phyloP scores from a whole-genome alignment of 257 asterid species.

The Perilla frutescens region DNA sequence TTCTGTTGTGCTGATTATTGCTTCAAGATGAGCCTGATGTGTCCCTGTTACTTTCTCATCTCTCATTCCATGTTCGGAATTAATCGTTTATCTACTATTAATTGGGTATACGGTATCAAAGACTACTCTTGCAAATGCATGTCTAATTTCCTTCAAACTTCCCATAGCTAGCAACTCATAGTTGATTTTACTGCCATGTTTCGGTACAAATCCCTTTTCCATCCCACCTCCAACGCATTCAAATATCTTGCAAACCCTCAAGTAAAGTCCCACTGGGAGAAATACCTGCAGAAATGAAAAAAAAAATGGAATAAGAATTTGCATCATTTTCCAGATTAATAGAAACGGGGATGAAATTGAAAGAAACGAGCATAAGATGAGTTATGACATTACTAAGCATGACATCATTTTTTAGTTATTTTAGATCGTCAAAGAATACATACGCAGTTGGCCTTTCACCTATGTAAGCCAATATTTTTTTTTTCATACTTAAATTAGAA shows the following conservation, averaged over 20 bases:
- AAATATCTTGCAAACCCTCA: constrained; percentile 68
- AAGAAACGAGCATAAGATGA: constrained; percentile 10
- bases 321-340: constrained; percentile 2
- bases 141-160: constrained; percentile 76
- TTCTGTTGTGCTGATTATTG: not conserved
- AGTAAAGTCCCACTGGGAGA: constrained; percentile 56
- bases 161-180: constrained; percentile 77
- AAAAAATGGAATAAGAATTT: not conserved
- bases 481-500: too few species aligned
- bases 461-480: too few species aligned
- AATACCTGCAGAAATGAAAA: constrained; percentile 66
- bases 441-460: constrained; percentile 10
- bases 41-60: not conserved
- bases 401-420: not conserved
- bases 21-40: not conserved
- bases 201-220: constrained; percentile 60
- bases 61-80: not conserved
- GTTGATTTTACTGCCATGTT: constrained; percentile 69
- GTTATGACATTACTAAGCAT: not conserved
- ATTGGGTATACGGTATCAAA: constrained; percentile 86
- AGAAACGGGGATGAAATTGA: not conserved
- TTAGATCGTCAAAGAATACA: not conserved
- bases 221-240: constrained; percentile 64
- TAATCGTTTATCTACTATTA: constrained; percentile 32
- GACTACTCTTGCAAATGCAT: constrained; percentile 85